Evolutionary conservation across 768 basidiomycete species (phyloP).

Genomic region (Boletales sp.): DNA sequence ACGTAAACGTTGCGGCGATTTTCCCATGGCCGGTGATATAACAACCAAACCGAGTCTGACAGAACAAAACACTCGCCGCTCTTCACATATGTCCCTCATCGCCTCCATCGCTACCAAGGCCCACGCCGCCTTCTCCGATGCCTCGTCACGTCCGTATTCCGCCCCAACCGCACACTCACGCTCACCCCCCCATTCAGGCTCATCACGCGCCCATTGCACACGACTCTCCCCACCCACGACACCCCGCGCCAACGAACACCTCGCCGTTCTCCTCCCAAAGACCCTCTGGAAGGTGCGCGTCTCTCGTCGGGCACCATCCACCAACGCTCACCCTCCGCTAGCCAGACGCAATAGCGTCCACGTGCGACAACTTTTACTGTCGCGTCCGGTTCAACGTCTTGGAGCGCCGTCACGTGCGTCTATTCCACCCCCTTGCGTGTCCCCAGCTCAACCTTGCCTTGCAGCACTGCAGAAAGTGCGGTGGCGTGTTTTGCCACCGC

Average conservation of each 20-base stretch:
- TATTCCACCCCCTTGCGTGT: not conserved
- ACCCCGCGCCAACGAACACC: conserved; percentile 57
- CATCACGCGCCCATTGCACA: conserved; percentile 18
- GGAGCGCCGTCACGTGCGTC: conserved; percentile 71
- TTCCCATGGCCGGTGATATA: conserved; percentile 33
- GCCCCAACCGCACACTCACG: no score
- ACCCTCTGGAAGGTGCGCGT: conserved; percentile 68
- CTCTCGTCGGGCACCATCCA: not conserved
- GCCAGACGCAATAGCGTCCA: conserved; percentile 58
- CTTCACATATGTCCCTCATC: conserved; percentile 31
- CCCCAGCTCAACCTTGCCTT: conserved; percentile 17
- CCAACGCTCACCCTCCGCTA: conserved; percentile 27
- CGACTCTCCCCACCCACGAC: conserved; percentile 16
- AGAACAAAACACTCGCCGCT: no score
- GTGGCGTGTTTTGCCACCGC: conserved; percentile 66
- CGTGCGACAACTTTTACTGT: conserved; percentile 76
- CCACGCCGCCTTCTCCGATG: not conserved
- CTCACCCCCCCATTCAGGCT: no score
- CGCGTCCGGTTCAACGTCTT: conserved; percentile 59
- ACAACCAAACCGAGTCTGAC: no score
- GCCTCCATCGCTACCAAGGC: conserved; percentile 12
- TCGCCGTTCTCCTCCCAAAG: conserved; percentile 70
- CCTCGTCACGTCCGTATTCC: not conserved
- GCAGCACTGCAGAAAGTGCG: conserved; percentile 83
- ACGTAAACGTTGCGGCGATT: conserved; percentile 1